Evolutionary conservation across 1,139 yeast species (phyloP).

Genomic region (Yamadazyma oceani): DNA sequence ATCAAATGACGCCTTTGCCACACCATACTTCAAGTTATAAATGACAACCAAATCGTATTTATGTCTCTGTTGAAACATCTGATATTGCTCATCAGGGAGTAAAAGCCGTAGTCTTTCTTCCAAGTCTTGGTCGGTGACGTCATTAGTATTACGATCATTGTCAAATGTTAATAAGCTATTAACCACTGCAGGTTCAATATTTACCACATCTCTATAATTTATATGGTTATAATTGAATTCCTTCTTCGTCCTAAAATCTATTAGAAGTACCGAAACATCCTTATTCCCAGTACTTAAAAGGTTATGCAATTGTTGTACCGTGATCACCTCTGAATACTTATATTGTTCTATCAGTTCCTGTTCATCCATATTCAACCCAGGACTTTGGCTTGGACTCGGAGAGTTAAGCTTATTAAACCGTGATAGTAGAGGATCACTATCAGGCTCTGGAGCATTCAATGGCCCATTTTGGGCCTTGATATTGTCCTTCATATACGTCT

Average conservation of each 20-base stretch:
- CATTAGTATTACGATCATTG: conserved; percentile 27
- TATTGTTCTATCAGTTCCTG: conserved; percentile 5
- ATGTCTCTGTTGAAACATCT: conserved; percentile 50
- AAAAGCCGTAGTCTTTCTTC: conserved; percentile 55
- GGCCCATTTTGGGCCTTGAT: too few relatives aligned
- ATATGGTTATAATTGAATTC: conserved; percentile 64
- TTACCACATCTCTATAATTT: conserved; percentile 52
- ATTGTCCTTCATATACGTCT: not conserved
- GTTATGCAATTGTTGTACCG: conserved; percentile 24
- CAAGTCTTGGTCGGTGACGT: conserved; percentile 55
- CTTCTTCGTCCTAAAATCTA: conserved; percentile 65
- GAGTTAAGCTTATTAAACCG: conserved; percentile 19
- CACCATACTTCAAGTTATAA: conserved; percentile 50
- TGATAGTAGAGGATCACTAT: conserved; percentile 23
- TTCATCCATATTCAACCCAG: conserved; percentile 2
- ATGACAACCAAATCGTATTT: conserved; percentile 61
- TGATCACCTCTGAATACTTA: conserved; percentile 26
- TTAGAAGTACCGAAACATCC: conserved; percentile 37
- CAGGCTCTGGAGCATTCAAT: too few relatives aligned
- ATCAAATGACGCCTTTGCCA: conserved; percentile 17
- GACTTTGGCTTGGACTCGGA: not conserved
- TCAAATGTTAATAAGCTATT: conserved; percentile 18
- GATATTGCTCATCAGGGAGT: conserved; percentile 54
- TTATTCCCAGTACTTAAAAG: conserved; percentile 17
- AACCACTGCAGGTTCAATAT: conserved; percentile 67